phyloP scores from a whole-genome alignment of 305 asterid genomes.

The Solanum chacoense region DNA sequence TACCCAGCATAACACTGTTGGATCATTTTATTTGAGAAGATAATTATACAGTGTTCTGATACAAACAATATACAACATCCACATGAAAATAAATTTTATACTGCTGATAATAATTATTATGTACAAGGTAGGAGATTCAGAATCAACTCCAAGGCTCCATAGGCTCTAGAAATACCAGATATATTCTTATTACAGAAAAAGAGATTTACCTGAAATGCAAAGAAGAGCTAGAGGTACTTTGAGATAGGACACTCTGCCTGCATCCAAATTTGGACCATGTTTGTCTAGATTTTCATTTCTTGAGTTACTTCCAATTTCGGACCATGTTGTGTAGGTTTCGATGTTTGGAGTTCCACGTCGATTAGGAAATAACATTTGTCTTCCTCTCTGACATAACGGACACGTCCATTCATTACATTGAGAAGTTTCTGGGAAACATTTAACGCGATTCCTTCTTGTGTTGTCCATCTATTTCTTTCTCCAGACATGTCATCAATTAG shows the following conservation, averaged over 20 bases:
- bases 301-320: conserved; percentile 15
- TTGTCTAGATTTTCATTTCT: conserved; percentile 9
- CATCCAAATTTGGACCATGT: not conserved
- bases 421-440: conserved; percentile 34
- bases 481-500: conserved; percentile 39
- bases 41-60: not conserved
- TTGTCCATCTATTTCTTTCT: conserved; percentile 9
- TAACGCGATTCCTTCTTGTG: conserved; percentile 32
- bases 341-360: conserved; percentile 25
- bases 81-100: not conserved
- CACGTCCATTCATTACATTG: conserved; percentile 44
- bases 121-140: not conserved
- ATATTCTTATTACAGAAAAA: not conserved
- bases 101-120: not conserved
- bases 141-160: not conserved
- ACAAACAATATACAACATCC: not conserved
- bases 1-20: not conserved
- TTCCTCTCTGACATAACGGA: conserved; percentile 35
- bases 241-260: not conserved
- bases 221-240: not conserved
- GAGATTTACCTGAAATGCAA: not conserved
- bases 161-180: not conserved
- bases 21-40: not conserved
- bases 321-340: conserved; percentile 6
- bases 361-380: conserved; percentile 29